Base-by-base conservation (phyloP, 148 eudicot species). In the Silene latifolia region DNA sequence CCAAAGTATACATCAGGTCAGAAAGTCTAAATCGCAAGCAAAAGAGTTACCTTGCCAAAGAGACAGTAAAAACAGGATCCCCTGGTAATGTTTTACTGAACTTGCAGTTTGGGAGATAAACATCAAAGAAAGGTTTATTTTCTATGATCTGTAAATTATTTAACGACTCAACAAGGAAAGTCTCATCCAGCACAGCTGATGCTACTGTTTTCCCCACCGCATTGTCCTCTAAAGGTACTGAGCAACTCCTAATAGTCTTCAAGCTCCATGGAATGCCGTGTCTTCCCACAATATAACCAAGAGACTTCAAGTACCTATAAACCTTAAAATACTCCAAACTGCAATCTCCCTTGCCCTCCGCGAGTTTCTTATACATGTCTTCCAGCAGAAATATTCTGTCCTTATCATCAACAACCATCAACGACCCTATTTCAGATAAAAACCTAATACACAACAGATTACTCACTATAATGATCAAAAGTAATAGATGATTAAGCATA, bases 31-130 rank as follows among this genome's bases (percentile, higher is more conserved):
- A 67, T 68, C 15, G n/a, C 15, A 47, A 59, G 74, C n/a, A 48
- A 58, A 21, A 24, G 19, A 17, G 3, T 56, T 63, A 92, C 99
- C 94, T 82, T 59, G 85, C 77, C 63, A 89, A 72, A 79, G 82
- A 90, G 67, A 92, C 82, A 54, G 85, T 66, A 82, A 87, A 92
- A 80, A 75, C 83, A 63, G 97, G 93, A 84, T 80, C 82, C 24
- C 97, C 98, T 20, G 98, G 93, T 46, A 85, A 84, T 27, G 98
- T 90, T 75, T 95, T 95, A 72, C 83, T 90, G 64, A 95, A 95
- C 77, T 85, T 86, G 86, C 96, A 85, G 78, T 90, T 92, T 23
- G 97, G 98, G 79, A 87, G 89, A 74, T 85, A 95, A 76, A 95
- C 97, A 77, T 95, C 93, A 81, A 85, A 92, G 27, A 84, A 72